Evolutionary conservation across 495 filamentous ascomycete species (phyloP), one percentile per base, ranked within the genome.

Genomic region (Daldinia vernicosa): DNA sequence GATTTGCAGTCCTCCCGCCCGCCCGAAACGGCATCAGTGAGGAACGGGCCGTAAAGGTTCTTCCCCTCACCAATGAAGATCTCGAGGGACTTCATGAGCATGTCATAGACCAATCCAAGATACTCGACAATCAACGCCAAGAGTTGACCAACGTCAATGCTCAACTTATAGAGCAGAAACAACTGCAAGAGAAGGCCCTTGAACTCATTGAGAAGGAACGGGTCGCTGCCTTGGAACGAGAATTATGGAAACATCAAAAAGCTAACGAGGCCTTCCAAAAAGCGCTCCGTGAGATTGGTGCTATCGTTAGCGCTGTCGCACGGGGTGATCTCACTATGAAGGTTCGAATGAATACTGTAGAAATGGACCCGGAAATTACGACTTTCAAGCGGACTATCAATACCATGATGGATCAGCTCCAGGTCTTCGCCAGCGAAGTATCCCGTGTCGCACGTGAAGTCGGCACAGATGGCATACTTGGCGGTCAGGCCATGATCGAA

Each of bases 361-460:
- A 99, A 80, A 95, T 98, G 92, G 95, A 99, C 85, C 94, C 95
- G 0, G 96, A 99, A 84, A 99, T 99, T 75, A 93, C 92, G n/a
- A 95, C 91, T 4, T 99, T 99, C 87, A 99, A 99, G 84, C 90
- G 92, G 62, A 98, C 94, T 43, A 90, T 93, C 83, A 99, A 99
- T 76, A 97, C 90, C 60, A 99, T 99, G 95, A 97, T 98, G 88
- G 95, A 98, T 77, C 95, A 98, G 82, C 86, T 99, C 60, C 94
- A 98, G 78, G 92, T 95, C 58, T 99, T 99, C 81, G 94, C 95
- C 75, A 95, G 92, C 78, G 94, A 99, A 82, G 95, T 99, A 72
- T 98, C 96, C 65, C 90, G 93, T 73, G 92, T 99, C 70, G 95
- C 95, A 39, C 92, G 93, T 81, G 95, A 98, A 78, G 96, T 98